These are phyloP conservation scores for Vanderwaltozyma yarrowii DNA, from an alignment of 805 yeast genomes.

Conservation along the genomic window DNA sequence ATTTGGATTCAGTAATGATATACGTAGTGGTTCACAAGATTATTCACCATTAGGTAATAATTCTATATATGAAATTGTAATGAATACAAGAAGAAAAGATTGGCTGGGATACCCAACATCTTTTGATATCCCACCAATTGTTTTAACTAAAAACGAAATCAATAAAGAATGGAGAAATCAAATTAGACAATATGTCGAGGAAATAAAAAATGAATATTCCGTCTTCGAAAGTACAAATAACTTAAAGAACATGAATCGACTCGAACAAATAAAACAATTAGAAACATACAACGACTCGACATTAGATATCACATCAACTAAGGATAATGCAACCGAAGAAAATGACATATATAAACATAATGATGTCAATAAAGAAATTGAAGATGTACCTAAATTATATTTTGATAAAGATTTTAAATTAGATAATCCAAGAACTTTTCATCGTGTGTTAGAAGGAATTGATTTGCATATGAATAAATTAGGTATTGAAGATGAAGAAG, in stretches of 20 bases:
- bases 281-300: slow-evolving; percentile 4
- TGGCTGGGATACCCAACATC: slow-evolving; percentile 58
- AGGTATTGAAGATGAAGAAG: slow-evolving; percentile 22
- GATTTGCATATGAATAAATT: slow-evolving; percentile 31
- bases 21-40: slow-evolving; percentile 24
- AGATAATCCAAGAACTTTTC: slow-evolving; percentile 82
- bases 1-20: slow-evolving; percentile 15
- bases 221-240: slow-evolving; percentile 35
- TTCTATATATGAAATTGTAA: slow-evolving; percentile 65
- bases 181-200: slow-evolving; percentile 36
- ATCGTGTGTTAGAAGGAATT: slow-evolving; percentile 55
- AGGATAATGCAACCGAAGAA: slow-evolving; percentile 7
- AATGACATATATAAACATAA: slow-evolving; percentile 10
- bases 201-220: slow-evolving; percentile 36
- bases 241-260: slow-evolving; percentile 31
- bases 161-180: slow-evolving; percentile 35
- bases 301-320: slow-evolving; percentile 4
- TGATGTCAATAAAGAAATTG: slow-evolving; percentile 8
- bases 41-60: slow-evolving; percentile 35
- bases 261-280: slow-evolving; percentile 31
- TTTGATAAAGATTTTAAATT: slow-evolving; percentile 60
- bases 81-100: slow-evolving; percentile 29
- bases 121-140: slow-evolving; percentile 76
- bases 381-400: slow-evolving; percentile 55
- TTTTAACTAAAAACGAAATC: slow-evolving; percentile 40